Evolutionary conservation across 106 monocot species (phyloP).

Genomic region (Dactylorhiza incarnata): DNA sequence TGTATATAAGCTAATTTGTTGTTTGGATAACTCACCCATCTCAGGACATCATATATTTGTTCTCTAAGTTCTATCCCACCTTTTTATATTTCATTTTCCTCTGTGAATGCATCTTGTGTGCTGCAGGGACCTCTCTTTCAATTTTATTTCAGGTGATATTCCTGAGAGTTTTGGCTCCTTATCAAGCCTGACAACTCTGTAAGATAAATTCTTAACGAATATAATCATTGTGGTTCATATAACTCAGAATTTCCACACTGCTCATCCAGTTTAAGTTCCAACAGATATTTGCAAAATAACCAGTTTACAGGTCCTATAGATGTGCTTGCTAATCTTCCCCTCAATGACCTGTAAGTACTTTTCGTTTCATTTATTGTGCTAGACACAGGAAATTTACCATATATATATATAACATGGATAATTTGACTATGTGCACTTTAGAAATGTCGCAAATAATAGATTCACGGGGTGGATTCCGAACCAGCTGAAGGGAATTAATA

Average conservation of each 20-base stretch:
- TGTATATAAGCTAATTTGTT: neutral
- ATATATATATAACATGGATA: neutral
- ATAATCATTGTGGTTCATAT: neutral
- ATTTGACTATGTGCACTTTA: constrained; percentile 18
- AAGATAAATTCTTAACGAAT: constrained; percentile 10
- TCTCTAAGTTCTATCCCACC: neutral
- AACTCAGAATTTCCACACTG: neutral
- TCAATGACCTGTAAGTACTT: constrained; percentile 62
- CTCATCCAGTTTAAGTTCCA: neutral
- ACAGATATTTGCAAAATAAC: constrained; percentile 78
- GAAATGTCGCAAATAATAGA: constrained; percentile 77
- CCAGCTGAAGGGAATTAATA: constrained; percentile 54
- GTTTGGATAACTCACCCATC: neutral
- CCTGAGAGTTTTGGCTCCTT: constrained; percentile 47
- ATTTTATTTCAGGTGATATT: constrained; percentile 47
- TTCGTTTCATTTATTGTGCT: neutral
- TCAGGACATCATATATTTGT: neutral
- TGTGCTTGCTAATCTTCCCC: constrained; percentile 63
- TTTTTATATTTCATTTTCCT: neutral
- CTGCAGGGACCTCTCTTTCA: constrained; percentile 68
- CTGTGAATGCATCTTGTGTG: neutral
- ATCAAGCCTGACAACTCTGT: constrained; percentile 50
- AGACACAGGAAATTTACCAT: neutral
- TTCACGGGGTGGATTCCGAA: constrained; percentile 88
- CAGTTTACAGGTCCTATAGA: constrained; percentile 71